These are phyloP conservation scores for Mimosa pudica DNA, from an alignment of 306 rosid species.

Conservation along the genomic window DNA sequence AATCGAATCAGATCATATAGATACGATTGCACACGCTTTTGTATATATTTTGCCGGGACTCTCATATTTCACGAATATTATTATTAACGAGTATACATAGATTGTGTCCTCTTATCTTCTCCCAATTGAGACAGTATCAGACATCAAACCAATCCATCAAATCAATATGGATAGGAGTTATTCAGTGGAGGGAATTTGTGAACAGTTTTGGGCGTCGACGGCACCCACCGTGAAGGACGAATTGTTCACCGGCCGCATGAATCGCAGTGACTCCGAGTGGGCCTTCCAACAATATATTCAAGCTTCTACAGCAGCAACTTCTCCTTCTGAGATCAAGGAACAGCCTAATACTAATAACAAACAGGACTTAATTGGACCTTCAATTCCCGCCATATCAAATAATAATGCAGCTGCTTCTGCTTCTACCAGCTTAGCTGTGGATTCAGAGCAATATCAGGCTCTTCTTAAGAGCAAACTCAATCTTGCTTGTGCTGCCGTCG, in stretches of 20 bases:
- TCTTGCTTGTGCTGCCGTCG: conserved; percentile 92
- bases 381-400: conserved; percentile 6
- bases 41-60: too few species aligned
- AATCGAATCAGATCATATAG: not conserved
- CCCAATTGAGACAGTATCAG: not conserved
- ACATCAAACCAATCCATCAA: not conserved
- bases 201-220: conserved; percentile 67
- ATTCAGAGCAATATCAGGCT: conserved; percentile 79
- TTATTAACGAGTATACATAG: not conserved
- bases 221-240: conserved; percentile 25
- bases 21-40: not conserved
- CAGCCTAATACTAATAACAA: conserved; percentile 22
- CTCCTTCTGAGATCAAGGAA: conserved; percentile 39
- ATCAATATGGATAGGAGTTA: conserved; percentile 79
- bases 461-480: conserved; percentile 83
- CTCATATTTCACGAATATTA: not conserved
- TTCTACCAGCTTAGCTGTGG: conserved; percentile 43
- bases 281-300: conserved; percentile 82
- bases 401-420: conserved; percentile 26
- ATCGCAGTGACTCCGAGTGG: conserved; percentile 89
- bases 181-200: conserved; percentile 79
- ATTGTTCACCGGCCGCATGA: conserved; percentile 59
- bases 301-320: conserved; percentile 50
- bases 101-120: conserved; percentile 6
- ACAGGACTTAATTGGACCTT: not conserved